phyloP scores from a whole-genome alignment of 805 yeast genomes.

The Suhomyces xylopsoci region DNA sequence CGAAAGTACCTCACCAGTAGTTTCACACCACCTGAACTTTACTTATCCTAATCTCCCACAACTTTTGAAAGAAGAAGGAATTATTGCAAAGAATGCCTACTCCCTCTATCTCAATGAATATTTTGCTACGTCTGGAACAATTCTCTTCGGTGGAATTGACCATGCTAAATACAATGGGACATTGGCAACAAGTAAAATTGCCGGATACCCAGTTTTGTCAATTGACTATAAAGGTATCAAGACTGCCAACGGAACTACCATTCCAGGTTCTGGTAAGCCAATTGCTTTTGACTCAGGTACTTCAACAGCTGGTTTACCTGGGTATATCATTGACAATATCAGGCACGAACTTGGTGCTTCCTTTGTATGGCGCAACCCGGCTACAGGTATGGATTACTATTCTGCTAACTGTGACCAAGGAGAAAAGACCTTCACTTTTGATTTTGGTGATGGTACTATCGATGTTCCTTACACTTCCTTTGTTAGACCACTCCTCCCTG shows the following conservation, averaged over 20 bases:
- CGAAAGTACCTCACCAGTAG: background rate
- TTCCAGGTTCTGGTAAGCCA: background rate
- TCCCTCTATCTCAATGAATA: constrained; percentile 10
- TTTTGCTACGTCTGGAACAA: constrained; percentile 8
- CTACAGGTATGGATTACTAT: no score
- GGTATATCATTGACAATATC: no score
- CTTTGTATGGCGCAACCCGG: no score
- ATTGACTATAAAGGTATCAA: background rate
- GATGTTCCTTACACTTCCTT: no score
- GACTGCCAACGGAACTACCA: background rate
- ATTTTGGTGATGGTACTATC: no score
- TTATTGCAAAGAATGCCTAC: constrained; percentile 13
- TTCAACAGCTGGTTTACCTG: no score
- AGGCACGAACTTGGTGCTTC: no score
- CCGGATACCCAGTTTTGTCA: constrained; percentile 1
- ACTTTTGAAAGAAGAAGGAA: constrained; percentile 17
- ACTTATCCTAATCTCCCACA: constrained; percentile 17
- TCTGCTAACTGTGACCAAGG: background rate
- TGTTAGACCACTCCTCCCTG: no score
- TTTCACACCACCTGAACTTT: background rate
- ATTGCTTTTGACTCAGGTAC: background rate
- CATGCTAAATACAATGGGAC: constrained; percentile 8
- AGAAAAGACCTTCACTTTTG: background rate
- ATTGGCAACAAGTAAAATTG: background rate
- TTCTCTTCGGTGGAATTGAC: constrained; percentile 10